Evolutionary conservation across 352 stramenopile species (phyloP), one percentile per base, ranked within the genome.

Genomic region (Phytophthora agathidicida): DNA sequence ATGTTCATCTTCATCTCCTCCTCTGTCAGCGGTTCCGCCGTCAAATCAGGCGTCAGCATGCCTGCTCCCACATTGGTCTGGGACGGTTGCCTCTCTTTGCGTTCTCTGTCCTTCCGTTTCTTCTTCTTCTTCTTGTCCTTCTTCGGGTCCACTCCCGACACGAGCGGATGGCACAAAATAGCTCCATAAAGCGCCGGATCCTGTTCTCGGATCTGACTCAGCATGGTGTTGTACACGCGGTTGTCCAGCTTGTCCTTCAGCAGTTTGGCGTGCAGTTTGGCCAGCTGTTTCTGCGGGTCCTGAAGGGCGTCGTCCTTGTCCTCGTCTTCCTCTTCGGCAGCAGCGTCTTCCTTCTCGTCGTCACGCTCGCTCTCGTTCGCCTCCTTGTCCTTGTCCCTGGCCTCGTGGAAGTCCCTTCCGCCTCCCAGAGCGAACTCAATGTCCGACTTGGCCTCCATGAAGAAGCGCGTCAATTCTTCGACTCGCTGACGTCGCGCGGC

Each of bases 381-480:
- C 28, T 92, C 86, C 38, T 82, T 85, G 23, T 89, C 80, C 22
- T 85, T 85, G 28, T 91, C 82, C 30, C 87, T 89, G 8, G 63
- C 39, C 32, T 93, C 85, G 17, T 83, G 78, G 43, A 86, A 86
- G 23, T 91, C 83, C 6, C 81, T 71, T 2, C 75, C 80, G 16
- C 83, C 78, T 28, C 86, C 85, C 7, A 94, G 60, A 9, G 84
- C 84, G 71, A 96, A 96, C 52, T 96, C 86, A 50, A 96, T 96
- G 49, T 96, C 87, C 19, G 85, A 94, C 54, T 94, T 96, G 49
- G 85, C 83, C 52, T 96, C 87, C 85, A 96, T 94, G 49, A 96
- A 96, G 63, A 96, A 96, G 1, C 87, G 71, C 41, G 87, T 94
- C 27, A 96, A 71, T 50, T 96, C 87, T 62, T 96, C 87, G 5